Evolutionary conservation across 78 protist species (phyloP).

Genomic region (Guillardia theta): DNA sequence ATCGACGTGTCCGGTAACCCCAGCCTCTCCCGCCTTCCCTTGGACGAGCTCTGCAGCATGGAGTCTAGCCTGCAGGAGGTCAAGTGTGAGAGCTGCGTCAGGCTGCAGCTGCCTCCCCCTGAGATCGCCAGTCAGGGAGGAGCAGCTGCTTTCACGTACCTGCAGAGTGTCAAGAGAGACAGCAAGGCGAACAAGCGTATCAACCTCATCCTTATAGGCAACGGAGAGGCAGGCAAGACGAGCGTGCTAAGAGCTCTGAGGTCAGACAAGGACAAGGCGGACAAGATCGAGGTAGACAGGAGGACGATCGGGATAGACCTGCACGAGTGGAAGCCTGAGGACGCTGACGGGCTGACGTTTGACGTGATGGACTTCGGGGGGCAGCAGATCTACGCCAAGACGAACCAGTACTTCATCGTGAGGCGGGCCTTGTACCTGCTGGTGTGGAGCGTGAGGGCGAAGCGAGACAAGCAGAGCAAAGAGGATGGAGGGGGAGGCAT

Average conservation of each 20-base stretch:
- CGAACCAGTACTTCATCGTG: background rate
- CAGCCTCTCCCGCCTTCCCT: too few species aligned
- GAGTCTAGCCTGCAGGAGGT: too few species aligned
- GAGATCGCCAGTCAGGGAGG: too few species aligned
- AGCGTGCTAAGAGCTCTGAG: background rate
- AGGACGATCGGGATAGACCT: background rate
- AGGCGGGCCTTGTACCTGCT: background rate
- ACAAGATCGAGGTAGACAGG: background rate
- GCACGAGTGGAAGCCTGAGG: background rate
- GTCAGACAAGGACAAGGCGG: background rate
- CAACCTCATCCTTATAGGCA: background rate
- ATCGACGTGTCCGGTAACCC: too few species aligned
- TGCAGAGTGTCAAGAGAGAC: too few species aligned
- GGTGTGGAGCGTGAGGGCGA: too few species aligned
- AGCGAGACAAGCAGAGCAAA: background rate
- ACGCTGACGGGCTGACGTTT: background rate
- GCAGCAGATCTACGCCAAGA: background rate
- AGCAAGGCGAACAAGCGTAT: background rate
- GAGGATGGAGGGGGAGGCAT: background rate
- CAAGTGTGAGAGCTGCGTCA: too few species aligned
- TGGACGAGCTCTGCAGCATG: too few species aligned
- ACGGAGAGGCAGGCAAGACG: slow-evolving; percentile 4
- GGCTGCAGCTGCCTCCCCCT: too few species aligned
- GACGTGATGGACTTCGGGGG: background rate
- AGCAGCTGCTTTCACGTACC: too few species aligned